Conservation (phyloP, 345 rosid species). For the Gossypium arboreum region DNA sequence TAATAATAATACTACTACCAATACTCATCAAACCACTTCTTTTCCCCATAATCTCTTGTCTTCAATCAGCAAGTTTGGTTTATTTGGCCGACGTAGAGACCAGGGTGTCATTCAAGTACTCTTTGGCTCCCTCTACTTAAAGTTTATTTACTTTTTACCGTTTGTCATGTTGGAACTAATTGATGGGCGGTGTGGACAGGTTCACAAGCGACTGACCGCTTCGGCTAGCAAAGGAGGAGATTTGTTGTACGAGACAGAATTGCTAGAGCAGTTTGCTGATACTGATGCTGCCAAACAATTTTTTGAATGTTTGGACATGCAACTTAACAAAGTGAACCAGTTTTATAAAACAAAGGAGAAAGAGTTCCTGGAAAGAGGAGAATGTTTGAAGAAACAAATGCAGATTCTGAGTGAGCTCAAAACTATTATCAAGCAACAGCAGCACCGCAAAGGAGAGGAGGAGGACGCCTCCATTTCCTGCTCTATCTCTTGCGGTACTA, state of each 20-base stretch:
- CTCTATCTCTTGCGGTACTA: slow-evolving; percentile 71
- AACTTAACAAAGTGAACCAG: slow-evolving; percentile 93
- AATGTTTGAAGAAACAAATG: slow-evolving; percentile 77
- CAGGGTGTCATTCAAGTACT: slow-evolving; percentile 72
- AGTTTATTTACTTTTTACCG: neutral
- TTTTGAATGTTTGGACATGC: slow-evolving; percentile 67
- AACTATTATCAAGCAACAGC: slow-evolving; percentile 45
- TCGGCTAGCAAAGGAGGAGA: slow-evolving; percentile 58
- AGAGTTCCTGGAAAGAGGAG: slow-evolving; percentile 90
- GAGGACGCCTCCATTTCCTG: slow-evolving; percentile 79
- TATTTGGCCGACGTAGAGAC: slow-evolving; percentile 39
- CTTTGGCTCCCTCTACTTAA: neutral
- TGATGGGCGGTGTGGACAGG: slow-evolving; percentile 34
- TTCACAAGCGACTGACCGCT: slow-evolving; percentile 70
- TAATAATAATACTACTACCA: slow-evolving; percentile 9
- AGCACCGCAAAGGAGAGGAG: slow-evolving; percentile 44
- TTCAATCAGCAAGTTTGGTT: slow-evolving; percentile 43
- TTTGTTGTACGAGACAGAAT: slow-evolving; percentile 72
- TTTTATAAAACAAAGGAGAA: slow-evolving; percentile 79
- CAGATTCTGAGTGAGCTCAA: slow-evolving; percentile 75
- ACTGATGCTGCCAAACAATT: slow-evolving; percentile 73
- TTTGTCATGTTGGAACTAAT: neutral
- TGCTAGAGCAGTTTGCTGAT: slow-evolving; percentile 75
- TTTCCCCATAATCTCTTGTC: slow-evolving; percentile 35
- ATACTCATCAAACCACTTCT: slow-evolving; percentile 9